Evolutionary conservation across 768 basidiomycete genomes (phyloP), one percentile per base, ranked within the genome.

Genomic region (Podaxis rugospora): DNA sequence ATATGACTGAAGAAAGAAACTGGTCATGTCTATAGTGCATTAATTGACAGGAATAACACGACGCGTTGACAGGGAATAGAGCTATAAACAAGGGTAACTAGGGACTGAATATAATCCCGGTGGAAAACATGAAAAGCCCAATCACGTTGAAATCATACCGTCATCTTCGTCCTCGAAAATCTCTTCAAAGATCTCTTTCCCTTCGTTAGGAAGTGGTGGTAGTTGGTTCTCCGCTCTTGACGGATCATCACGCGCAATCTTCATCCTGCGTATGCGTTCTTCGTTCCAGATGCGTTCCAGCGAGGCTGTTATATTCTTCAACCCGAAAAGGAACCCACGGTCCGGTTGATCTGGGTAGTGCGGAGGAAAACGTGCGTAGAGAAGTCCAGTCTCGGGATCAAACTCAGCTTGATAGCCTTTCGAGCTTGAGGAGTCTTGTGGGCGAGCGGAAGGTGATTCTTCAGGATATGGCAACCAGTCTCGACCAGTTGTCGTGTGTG

Each of bases 291-390:
- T 92, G 54, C 79, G 81, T 71, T 90, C 90, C 66, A 99, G 74
- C 36, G 90, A 79, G 65, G 82, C 81, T 10, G 90, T 81, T 32
- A 98, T 74, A 69, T 82, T 93, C 78, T 88, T 89, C 72, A 99
- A 73, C 3, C 97, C 97, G 69, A 90, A 92, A 32, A 98, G 74
- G 74, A 98, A 98, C 5, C 97, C 97, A 54, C 93, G 86, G 74
- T 99, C 97, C 21, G 97, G 92, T 70, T 89, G 83, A 46, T 90
- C 86, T 1, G 89, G 87, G 64, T 92, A 91, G 70, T 93, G 94
- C 1, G 96, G 96, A 3, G 95, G 95, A 74, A 97, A 99, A 49
- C 94, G 85, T 32, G 96, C 97, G 68, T 92, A 91, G 13, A 96
- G 80, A 47, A 92, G 74, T 2, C 95, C 94, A 2, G 87, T 92